Base-by-base conservation (phyloP, 441 rosid genomes). In the Eruca vesicaria region DNA sequence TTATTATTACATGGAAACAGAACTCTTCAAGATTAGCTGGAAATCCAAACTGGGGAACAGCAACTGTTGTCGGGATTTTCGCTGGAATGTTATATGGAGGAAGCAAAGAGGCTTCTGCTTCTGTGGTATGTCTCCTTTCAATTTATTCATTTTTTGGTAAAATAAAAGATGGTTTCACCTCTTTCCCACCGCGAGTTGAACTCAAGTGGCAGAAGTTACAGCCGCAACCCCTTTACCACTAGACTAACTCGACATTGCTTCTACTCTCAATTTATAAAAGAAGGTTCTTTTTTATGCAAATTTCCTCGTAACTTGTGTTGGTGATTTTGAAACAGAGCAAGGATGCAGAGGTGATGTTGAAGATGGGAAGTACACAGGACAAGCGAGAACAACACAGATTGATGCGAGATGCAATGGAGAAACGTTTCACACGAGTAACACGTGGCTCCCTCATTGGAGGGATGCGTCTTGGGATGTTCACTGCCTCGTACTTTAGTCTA, bases 401-500 rank as follows among this genome's bases (percentile, higher is more conserved):
- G 78, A 93, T 91, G 98, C 83, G 98, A 75, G 99, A 95, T 83
- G 98, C 97, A 0, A 94, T 94, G 97, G 97, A 95, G 85, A 95
- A 91, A 79, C 80, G 97, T 79, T 93, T 95, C 74, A 72, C 90
- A 21, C 80, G 93, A 64, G 96, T 93, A n/a, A 87, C 97, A 68
- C 93, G 90, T 32, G 97, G 98, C 70, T 93, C 99, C 3, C 89
- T 91, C 26, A 82, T 91, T 57, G 98, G 99, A 43, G 99, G 98
- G 63, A 85, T 91, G 65, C 91, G 99, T 2, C 97, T 95, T 71
- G 98, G 99, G 57, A 80, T 87, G 90, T 95, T 93, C 78, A 93
- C 97, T 19, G 98, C 99, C 65, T 90, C 85, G 0, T 95, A 90
- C 77, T 95, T 41, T 21, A 83, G 97, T 70, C 73, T 95, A 53